Conservation (phyloP, 2,329 filamentous ascomycete species). For the Thielaviopsis ethacetica region DNA sequence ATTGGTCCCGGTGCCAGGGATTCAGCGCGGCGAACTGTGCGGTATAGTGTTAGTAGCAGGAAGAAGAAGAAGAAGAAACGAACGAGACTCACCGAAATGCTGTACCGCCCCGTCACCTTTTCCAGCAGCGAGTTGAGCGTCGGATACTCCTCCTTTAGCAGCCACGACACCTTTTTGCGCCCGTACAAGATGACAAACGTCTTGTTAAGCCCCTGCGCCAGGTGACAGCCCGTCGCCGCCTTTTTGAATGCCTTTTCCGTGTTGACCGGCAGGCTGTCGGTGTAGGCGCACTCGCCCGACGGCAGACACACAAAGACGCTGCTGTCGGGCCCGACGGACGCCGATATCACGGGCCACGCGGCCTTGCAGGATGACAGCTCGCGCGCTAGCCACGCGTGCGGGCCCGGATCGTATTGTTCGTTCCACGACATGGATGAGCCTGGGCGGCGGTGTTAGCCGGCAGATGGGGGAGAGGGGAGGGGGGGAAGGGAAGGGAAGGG, state of each 20-base stretch:
- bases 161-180: conserved; percentile 1
- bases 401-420: conserved; percentile 8
- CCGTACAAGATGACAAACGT: conserved; percentile 4
- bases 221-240: background rate
- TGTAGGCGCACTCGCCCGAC: background rate
- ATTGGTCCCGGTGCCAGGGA: conserved; percentile 3
- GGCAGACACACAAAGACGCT: background rate
- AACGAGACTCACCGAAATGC: conserved; percentile 6
- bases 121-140: conserved; percentile 3
- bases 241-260: conserved; percentile 1
- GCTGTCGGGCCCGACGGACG: conserved; percentile 3
- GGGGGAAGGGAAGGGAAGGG: too few species aligned
- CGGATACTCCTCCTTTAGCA: conserved; percentile 1
- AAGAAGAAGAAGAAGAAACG: too few species aligned
- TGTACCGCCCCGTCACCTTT: conserved; percentile 4
- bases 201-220: conserved; percentile 2
- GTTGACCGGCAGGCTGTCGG: background rate
- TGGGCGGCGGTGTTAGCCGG: too few species aligned
- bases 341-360: conserved; percentile 3
- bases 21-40: conserved; percentile 7
- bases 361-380: background rate
- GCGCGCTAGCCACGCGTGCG: conserved; percentile 5
- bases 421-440: conserved; percentile 10
- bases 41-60: too few species aligned
- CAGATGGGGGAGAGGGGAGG: too few species aligned